phyloP scores from a whole-genome alignment of 1,139 yeast genomes.

The Trichomonascaceae sp. region DNA sequence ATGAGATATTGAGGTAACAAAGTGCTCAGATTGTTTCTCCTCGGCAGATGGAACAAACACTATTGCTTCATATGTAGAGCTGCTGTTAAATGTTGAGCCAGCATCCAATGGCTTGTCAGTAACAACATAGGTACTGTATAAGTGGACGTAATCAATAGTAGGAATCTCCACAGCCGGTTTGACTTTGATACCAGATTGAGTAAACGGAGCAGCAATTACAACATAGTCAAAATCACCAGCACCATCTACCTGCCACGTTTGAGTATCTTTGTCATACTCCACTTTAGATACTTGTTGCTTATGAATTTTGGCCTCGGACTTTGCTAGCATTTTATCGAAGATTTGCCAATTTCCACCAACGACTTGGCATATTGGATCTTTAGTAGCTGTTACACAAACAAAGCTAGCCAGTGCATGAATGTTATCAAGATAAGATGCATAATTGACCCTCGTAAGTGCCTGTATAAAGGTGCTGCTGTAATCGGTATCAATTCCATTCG shows the following conservation, averaged over 20 bases:
- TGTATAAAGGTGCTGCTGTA: constrained; percentile 33
- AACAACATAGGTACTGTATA: constrained; percentile 31
- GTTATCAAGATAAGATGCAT: constrained; percentile 35
- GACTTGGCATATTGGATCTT: constrained; percentile 28
- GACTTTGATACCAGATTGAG: constrained; percentile 27
- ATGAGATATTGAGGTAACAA: constrained; percentile 26
- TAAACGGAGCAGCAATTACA: constrained; percentile 39
- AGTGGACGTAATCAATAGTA: constrained; percentile 27
- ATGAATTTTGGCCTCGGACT: constrained; percentile 32
- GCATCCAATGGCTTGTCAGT: constrained; percentile 19
- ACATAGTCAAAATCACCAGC: constrained; percentile 35
- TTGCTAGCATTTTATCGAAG: constrained; percentile 35
- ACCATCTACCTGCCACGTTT: constrained; percentile 20
- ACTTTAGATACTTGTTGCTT: constrained; percentile 28
- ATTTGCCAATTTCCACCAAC: constrained; percentile 41
- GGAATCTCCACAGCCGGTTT: constrained; percentile 13
- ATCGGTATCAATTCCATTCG: constrained; percentile 22
- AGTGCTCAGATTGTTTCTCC: neutral
- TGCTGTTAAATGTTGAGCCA: constrained; percentile 17
- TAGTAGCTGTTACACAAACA: constrained; percentile 36
- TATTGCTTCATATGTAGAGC: constrained; percentile 17
- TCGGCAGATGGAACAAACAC: constrained; percentile 24
- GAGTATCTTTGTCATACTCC: neutral
- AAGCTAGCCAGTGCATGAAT: constrained; percentile 38
- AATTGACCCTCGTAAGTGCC: constrained; percentile 39